These are phyloP conservation scores for Candida orba DNA, from an alignment of 805 yeast species.

Conservation along the genomic window DNA sequence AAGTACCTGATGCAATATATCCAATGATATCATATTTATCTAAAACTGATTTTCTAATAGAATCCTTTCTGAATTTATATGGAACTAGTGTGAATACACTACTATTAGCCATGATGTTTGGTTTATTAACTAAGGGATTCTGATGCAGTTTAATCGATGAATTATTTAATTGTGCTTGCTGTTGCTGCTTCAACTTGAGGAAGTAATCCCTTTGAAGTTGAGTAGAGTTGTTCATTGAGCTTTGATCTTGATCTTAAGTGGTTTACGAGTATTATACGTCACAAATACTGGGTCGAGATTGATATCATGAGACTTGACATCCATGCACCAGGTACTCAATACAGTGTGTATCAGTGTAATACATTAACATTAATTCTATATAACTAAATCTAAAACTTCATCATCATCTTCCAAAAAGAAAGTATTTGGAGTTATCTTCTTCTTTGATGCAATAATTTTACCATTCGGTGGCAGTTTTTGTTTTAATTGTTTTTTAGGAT, in stretches of 20 bases:
- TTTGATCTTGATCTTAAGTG: too few species aligned
- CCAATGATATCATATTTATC: conserved; percentile 84
- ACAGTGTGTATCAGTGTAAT: too few species aligned
- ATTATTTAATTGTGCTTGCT: neutral
- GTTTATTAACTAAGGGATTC: conserved; percentile 1
- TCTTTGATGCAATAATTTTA: conserved; percentile 64
- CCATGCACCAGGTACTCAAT: neutral
- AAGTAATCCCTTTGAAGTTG: conserved; percentile 9
- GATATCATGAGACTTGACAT: neutral
- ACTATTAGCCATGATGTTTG: conserved; percentile 38
- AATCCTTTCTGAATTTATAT: conserved; percentile 58
- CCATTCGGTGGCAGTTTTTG: conserved; percentile 91
- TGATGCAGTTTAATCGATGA: neutral
- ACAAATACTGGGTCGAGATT: too few species aligned
- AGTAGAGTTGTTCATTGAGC: conserved; percentile 1
- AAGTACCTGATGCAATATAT: conserved; percentile 97
- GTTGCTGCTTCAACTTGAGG: conserved; percentile 8
- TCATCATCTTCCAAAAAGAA: conserved; percentile 30
- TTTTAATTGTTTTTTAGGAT: conserved; percentile 66
- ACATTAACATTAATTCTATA: neutral
- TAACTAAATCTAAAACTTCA: neutral
- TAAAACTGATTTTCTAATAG: conserved; percentile 63
- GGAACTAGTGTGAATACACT: conserved; percentile 50
- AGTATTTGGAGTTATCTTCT: conserved; percentile 48
- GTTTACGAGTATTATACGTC: neutral